Percentiles rank a stretch among this genome's conserved stretches.
phyloP scores from a whole-genome alignment of 1,139 yeast species.

The Chernovozyma sophiae-reginae region DNA sequence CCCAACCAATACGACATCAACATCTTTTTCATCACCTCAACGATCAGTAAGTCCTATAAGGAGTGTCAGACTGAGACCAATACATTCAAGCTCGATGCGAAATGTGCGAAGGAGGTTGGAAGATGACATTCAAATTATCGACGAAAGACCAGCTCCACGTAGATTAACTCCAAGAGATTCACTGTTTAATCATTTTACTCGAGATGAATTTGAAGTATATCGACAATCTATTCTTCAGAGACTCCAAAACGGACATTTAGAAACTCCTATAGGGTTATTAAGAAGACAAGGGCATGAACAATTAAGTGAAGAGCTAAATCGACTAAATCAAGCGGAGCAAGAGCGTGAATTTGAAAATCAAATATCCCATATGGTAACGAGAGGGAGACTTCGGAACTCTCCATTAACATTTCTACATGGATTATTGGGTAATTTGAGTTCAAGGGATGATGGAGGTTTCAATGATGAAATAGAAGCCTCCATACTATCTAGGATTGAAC shows the following conservation, averaged over 20 bases:
- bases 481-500: constrained; percentile 39
- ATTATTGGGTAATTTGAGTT: not conserved
- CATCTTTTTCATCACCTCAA: constrained; percentile 1
- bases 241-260: constrained; percentile 1
- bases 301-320: constrained; percentile 1
- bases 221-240: constrained; percentile 1
- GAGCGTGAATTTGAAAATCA: constrained; percentile 1
- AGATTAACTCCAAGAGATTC: constrained; percentile 2
- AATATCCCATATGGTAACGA: constrained; percentile 1
- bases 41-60: not conserved
- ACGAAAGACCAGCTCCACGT: constrained; percentile 15
- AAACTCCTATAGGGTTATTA: constrained; percentile 1
- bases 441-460: constrained; percentile 3
- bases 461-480: constrained; percentile 22
- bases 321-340: not conserved
- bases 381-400: constrained; percentile 5
- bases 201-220: constrained; percentile 1
- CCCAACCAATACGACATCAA: not conserved
- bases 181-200: not conserved
- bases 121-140: constrained; percentile 26
- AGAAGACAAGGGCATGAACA: not conserved
- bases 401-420: constrained; percentile 4
- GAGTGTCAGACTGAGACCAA: not conserved
- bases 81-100: constrained; percentile 1
- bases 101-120: constrained; percentile 11